Evolutionary conservation across 2,329 filamentous ascomycete genomes (phyloP), one percentile per base, ranked within the genome.

Genomic region (Colletotrichum phormii): DNA sequence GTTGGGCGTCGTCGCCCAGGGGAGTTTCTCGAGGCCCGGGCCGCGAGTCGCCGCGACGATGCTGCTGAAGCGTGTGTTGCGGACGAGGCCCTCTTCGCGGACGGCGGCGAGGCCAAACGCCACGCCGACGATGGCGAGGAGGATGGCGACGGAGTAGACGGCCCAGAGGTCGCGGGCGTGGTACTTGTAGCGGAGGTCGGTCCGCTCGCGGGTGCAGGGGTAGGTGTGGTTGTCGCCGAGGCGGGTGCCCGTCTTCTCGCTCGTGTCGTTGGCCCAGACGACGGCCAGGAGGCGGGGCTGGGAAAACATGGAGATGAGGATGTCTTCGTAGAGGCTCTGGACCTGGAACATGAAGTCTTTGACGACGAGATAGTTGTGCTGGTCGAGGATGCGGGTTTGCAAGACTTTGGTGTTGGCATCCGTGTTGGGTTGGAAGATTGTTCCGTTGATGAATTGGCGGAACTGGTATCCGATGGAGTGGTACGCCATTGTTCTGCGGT

Each of bases 321-420:
- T 79, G 64, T 83, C 80, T 63, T 83, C 77, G 75, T 82, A 81
- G 11, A 81, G 74, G 7, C 67, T 68, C 66, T 79, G 77, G 33
- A 83, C 71, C 13, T 73, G 63, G 0, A 60, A n/a, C 15, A 64
- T 67, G 12, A 83, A 69, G 60, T 82, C 72, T 3, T 67, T 49
- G 26, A 75, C 76, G 15, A 77, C 75, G 59, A 81, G 78, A 59
- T 75, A 80, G 31, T 79, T 78, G 18, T 76, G 77, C 51, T 66
- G 77, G 67, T 82, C 78, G n/a, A 86, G 77, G 5, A 87, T 77
- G 29, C 81, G 80, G 2, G 85, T 86, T 66, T 83, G 82, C 6
- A 82, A 78, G 11, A 83, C 79, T 24, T 82, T 78, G 0, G 81
- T 80, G 64, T 76, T 76, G 13, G 74, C 77, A 31, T 80, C 75